Evolutionary conservation across 1,284 basidiomycete genomes (phyloP).

Genomic region (Heterobasidion occidentale): DNA sequence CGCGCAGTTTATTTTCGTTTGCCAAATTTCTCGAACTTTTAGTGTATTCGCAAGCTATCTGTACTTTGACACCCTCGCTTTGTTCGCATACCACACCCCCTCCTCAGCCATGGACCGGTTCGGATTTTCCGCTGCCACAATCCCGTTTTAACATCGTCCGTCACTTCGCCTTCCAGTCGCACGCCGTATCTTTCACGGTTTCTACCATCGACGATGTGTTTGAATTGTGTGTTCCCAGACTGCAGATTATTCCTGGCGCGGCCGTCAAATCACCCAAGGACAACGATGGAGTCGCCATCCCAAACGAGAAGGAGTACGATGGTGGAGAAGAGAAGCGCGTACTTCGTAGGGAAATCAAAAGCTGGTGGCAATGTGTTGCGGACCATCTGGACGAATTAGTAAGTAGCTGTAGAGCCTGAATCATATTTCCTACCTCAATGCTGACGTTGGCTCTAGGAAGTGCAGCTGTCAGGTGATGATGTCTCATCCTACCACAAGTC

Average conservation of each 20-base stretch:
- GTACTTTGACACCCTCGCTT: conserved; percentile 29
- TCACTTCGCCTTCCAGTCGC: conserved; percentile 35
- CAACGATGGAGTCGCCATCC: neutral
- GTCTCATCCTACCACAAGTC: conserved; percentile 28
- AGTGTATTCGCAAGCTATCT: conserved; percentile 46
- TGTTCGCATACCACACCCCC: conserved; percentile 48
- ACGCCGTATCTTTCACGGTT: conserved; percentile 38
- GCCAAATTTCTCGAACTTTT: conserved; percentile 63
- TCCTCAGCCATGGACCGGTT: conserved; percentile 18
- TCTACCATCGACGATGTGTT: conserved; percentile 45
- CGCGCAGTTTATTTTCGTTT: conserved; percentile 41
- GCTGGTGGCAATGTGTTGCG: conserved; percentile 57
- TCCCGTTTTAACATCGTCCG: conserved; percentile 38
- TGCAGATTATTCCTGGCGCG: conserved; percentile 40
- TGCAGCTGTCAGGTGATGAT: conserved; percentile 25
- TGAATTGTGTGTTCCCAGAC: conserved; percentile 48
- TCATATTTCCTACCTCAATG: neutral
- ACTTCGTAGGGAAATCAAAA: conserved; percentile 49
- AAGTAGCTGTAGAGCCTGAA: conserved; percentile 14
- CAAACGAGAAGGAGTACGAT: conserved; percentile 3
- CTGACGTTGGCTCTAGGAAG: conserved; percentile 30
- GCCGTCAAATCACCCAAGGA: conserved; percentile 17
- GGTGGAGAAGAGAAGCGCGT: conserved; percentile 34
- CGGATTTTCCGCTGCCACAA: conserved; percentile 27
- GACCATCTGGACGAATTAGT: conserved; percentile 56